Conservation (phyloP, 139 green algal species). For the Chlorella sp. region DNA sequence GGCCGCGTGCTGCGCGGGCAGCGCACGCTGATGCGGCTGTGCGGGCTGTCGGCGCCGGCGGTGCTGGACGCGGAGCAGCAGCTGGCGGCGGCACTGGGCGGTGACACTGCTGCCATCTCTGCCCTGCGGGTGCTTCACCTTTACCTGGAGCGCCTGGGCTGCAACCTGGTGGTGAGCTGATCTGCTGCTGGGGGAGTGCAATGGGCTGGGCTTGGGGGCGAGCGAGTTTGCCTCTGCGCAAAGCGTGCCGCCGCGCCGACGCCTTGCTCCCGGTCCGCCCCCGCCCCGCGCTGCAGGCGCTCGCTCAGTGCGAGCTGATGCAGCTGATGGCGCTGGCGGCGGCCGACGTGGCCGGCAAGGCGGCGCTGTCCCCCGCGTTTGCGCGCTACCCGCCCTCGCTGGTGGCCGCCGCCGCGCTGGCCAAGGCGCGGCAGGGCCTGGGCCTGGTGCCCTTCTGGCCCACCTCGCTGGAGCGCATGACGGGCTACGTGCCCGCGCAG, state of each 20-base stretch:
- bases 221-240: too few relatives aligned
- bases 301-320: constrained; percentile 19
- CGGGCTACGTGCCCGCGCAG: not conserved
- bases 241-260: too few relatives aligned
- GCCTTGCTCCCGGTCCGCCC: too few relatives aligned
- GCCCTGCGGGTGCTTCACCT: constrained; percentile 74
- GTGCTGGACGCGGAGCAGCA: constrained; percentile 48
- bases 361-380: constrained; percentile 17
- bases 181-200: not conserved
- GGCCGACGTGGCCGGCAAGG: constrained; percentile 16
- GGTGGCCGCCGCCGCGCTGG: constrained; percentile 37
- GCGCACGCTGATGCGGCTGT: constrained; percentile 14
- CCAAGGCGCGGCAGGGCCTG: constrained; percentile 10
- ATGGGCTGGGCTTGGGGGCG: too few relatives aligned
- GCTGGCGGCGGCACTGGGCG: constrained; percentile 44
- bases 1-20: constrained; percentile 5
- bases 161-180: constrained; percentile 12
- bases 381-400: constrained; percentile 16
- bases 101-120: constrained; percentile 65
- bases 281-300: not conserved
- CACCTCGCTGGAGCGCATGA: constrained; percentile 27
- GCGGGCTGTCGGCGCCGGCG: constrained; percentile 30
- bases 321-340: constrained; percentile 22
- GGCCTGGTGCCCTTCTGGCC: constrained; percentile 36
- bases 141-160: constrained; percentile 78